Evolutionary conservation across 768 basidiomycete species (phyloP).

Genomic region (Dentipellis sp.): DNA sequence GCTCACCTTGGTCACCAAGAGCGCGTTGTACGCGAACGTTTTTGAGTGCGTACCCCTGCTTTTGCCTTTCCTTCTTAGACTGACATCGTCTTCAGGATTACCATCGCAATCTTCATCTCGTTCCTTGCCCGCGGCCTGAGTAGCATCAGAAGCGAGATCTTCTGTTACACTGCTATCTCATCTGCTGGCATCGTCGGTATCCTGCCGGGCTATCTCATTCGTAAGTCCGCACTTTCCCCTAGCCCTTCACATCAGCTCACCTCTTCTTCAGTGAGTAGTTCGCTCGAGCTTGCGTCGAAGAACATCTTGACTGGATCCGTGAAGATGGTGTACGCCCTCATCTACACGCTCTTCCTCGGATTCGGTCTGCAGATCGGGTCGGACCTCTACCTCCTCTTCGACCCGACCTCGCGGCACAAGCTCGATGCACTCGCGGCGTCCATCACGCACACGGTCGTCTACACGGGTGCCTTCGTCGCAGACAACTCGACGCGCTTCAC

Average conservation of each 20-base stretch:
- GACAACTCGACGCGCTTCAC: constrained; percentile 37
- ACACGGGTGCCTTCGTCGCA: constrained; percentile 58
- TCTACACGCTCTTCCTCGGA: constrained; percentile 75
- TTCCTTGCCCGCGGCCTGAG: constrained; percentile 75
- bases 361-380: constrained; percentile 79
- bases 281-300: constrained; percentile 74
- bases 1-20: constrained; percentile 61
- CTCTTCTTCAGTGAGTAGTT: constrained; percentile 54
- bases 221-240: constrained; percentile 29
- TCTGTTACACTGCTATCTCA: constrained; percentile 87
- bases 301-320: constrained; percentile 76
- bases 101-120: constrained; percentile 69
- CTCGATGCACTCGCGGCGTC: constrained; percentile 41
- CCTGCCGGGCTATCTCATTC: constrained; percentile 76
- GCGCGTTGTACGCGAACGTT: constrained; percentile 77
- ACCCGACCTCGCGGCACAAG: constrained; percentile 42
- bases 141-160: constrained; percentile 62
- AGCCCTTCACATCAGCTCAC: constrained; percentile 1
- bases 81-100: constrained; percentile 42
- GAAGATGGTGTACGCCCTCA: constrained; percentile 78
- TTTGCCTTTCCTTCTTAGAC: neutral
- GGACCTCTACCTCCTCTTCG: constrained; percentile 65
- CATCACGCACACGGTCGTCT: constrained; percentile 35
- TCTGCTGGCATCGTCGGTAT: constrained; percentile 81
- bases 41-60: constrained; percentile 57